A percentile compares a stretch with the other conserved stretches of the same genome.
phyloP scores from a whole-genome alignment of 2,329 filamentous ascomycete genomes.

The Exophiala bonariae region DNA sequence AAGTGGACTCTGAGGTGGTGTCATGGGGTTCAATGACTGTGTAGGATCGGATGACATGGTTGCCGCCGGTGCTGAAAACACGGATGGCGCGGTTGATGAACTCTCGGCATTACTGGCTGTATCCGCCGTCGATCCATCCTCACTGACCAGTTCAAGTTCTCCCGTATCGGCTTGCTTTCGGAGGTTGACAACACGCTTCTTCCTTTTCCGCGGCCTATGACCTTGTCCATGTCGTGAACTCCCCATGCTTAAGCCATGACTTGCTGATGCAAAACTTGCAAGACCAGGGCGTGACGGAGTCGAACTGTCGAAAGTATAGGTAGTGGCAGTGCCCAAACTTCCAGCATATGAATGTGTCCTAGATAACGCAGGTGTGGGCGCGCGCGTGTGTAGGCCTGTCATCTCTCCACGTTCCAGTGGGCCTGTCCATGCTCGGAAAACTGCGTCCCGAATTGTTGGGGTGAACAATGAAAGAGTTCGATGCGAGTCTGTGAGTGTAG shows the following conservation, averaged over 20 bases:
- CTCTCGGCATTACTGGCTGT: slow-evolving; percentile 38
- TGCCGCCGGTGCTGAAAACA: slow-evolving; percentile 54
- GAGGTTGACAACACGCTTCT: slow-evolving; percentile 51
- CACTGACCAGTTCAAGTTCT: slow-evolving; percentile 42
- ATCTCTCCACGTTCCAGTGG: slow-evolving; percentile 68
- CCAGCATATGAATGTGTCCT: slow-evolving; percentile 64
- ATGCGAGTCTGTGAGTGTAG: slow-evolving; percentile 81
- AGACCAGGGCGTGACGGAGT: slow-evolving; percentile 62
- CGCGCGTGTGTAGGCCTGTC: slow-evolving; percentile 34
- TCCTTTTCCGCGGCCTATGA: slow-evolving; percentile 47
- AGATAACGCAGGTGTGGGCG: slow-evolving; percentile 52
- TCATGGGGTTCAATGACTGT: slow-evolving; percentile 55
- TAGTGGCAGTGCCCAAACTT: slow-evolving; percentile 51
- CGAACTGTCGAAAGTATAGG: slow-evolving; percentile 72
- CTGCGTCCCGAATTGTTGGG: slow-evolving; percentile 81
- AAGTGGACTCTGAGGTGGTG: slow-evolving; percentile 51
- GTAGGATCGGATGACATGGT: slow-evolving; percentile 50
- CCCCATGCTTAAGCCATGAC: slow-evolving; percentile 41
- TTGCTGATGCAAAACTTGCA: slow-evolving; percentile 35
- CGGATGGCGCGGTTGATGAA: slow-evolving; percentile 42
- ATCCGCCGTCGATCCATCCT: slow-evolving; percentile 37
- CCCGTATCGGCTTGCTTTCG: slow-evolving; percentile 41
- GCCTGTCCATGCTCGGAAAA: slow-evolving; percentile 90
- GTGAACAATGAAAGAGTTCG: slow-evolving; percentile 89
- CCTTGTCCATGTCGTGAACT: slow-evolving; percentile 45